Conservation (phyloP, 805 yeast species). For the Peterozyma toletana region DNA sequence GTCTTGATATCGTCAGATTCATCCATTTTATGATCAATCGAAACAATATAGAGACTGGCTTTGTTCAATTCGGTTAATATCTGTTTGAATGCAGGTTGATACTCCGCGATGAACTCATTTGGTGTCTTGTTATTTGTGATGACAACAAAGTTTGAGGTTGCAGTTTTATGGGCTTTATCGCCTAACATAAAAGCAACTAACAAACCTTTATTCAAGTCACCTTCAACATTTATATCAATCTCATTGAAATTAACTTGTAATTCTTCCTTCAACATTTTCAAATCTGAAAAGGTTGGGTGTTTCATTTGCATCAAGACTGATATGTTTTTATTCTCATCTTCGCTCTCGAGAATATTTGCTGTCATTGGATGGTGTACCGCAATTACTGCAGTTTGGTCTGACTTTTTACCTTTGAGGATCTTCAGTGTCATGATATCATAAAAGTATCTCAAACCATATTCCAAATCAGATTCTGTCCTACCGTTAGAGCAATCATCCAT, state of each 20-base stretch:
- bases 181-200: conserved; percentile 18
- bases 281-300: conserved; percentile 13
- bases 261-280: conserved; percentile 8
- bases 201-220: conserved; percentile 19
- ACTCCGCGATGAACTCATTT: conserved; percentile 7
- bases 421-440: conserved; percentile 28
- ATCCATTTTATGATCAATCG: conserved; percentile 1
- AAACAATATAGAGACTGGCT: conserved; percentile 1
- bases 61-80: conserved; percentile 4
- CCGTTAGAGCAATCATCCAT: conserved; percentile 31
- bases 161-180: conserved; percentile 8
- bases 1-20: neutral
- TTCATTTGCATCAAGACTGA: conserved; percentile 9
- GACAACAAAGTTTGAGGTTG: conserved; percentile 1
- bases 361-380: conserved; percentile 19
- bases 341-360: conserved; percentile 14
- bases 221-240: conserved; percentile 14
- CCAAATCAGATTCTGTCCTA: conserved; percentile 33
- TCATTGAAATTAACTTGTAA: conserved; percentile 11
- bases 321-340: conserved; percentile 15
- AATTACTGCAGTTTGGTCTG: conserved; percentile 16
- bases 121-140: conserved; percentile 10
- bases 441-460: conserved; percentile 32
- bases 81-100: neutral
- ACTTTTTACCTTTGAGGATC: conserved; percentile 17